Conservation (phyloP, 2,329 filamentous ascomycete species). For the Mycogone perniciosa region DNA sequence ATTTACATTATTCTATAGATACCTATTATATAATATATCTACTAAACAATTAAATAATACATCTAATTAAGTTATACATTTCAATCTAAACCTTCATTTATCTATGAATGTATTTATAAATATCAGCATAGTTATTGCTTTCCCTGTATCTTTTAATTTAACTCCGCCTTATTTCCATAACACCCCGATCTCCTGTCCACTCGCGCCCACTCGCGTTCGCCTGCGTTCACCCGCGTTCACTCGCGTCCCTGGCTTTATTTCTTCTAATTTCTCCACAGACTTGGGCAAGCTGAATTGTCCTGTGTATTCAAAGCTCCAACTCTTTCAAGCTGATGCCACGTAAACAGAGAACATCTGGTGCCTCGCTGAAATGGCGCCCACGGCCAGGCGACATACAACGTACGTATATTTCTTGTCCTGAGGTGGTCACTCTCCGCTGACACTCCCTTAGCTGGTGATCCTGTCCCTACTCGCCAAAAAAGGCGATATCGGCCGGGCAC, state of each 20-base stretch:
- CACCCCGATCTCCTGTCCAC: too few species aligned
- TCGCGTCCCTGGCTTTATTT: background rate
- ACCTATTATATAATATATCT: too few species aligned
- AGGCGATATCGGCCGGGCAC: conserved; percentile 73
- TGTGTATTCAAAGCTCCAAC: background rate
- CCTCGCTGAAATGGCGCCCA: conserved; percentile 12
- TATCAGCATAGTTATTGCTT: too few species aligned
- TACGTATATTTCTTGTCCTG: conserved; percentile 16
- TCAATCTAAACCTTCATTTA: too few species aligned
- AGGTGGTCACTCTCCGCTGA: conserved; percentile 14
- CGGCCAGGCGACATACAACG: conserved; percentile 38
- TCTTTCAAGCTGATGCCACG: conserved; percentile 4
- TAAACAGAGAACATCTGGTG: conserved; percentile 11
- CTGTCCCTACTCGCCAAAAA: conserved; percentile 55
- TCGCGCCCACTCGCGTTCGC: too few species aligned
- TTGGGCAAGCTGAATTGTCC: background rate
- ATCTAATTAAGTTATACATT: too few species aligned
- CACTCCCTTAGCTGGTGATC: conserved; percentile 58
- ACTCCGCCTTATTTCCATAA: background rate
- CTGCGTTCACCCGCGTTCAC: too few species aligned
- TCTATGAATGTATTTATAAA: too few species aligned
- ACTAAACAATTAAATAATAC: too few species aligned
- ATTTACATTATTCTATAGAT: too few species aligned
- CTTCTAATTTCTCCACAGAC: background rate
- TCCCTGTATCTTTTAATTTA: too few species aligned